Percentiles rank a stretch among this genome's conserved stretches.
phyloP scores from a whole-genome alignment of 2,329 filamentous ascomycete species.

The Fusarium verrucosum region DNA sequence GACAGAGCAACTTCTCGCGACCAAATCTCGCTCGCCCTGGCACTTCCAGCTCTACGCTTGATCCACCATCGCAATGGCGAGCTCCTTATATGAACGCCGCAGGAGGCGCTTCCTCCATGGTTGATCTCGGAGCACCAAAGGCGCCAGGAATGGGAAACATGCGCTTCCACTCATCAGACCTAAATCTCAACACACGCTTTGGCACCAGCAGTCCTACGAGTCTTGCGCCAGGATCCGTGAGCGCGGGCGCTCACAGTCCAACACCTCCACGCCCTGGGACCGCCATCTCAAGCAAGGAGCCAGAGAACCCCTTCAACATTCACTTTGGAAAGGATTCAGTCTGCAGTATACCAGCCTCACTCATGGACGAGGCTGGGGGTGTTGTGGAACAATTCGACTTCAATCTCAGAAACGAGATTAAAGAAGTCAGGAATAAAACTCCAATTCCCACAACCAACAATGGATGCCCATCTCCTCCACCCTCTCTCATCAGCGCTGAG shows the following conservation, averaged over 20 bases:
- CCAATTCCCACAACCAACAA: constrained; percentile 16
- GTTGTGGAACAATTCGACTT: constrained; percentile 55
- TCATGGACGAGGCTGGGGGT: constrained; percentile 45
- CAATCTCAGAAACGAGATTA: constrained; percentile 37
- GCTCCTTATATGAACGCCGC: constrained; percentile 51
- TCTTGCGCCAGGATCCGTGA: constrained; percentile 47
- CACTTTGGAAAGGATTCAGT: constrained; percentile 52
- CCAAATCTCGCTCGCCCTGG: constrained; percentile 53
- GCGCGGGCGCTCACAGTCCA: constrained; percentile 30
- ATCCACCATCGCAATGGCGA: constrained; percentile 43
- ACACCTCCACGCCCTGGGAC: constrained; percentile 50
- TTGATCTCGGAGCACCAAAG: constrained; percentile 52
- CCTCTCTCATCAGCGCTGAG: constrained; percentile 49
- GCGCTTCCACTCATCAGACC: constrained; percentile 51
- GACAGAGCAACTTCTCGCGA: constrained; percentile 50
- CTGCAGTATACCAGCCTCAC: constrained; percentile 41
- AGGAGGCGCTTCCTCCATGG: constrained; percentile 55
- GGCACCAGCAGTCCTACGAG: constrained; percentile 51
- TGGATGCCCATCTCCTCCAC: constrained; percentile 52
- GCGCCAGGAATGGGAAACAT: constrained; percentile 39
- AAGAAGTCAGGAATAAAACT: constrained; percentile 19
- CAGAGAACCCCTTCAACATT: constrained; percentile 60
- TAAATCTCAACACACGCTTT: constrained; percentile 51
- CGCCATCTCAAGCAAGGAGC: constrained; percentile 49
- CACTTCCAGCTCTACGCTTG: constrained; percentile 51